Percentiles rank a stretch among this genome's conserved stretches.
Conservation (phyloP, 2,329 filamentous ascomycete species). For the Chaetomium strumarium region DNA sequence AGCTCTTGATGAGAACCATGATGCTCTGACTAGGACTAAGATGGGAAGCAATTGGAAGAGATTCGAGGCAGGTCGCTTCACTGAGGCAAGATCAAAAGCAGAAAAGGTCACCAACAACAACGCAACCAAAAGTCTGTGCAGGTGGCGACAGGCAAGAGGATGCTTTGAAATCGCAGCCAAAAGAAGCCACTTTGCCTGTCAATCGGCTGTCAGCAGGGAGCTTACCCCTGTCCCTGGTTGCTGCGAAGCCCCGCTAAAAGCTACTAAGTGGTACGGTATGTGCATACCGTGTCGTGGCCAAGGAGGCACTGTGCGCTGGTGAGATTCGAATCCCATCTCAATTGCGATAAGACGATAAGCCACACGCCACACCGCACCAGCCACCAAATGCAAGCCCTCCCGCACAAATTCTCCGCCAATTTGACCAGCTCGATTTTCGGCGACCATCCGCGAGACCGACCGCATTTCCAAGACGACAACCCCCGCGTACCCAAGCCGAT, state of each 20-base stretch:
- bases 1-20: conserved; percentile 56
- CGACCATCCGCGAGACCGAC: conserved; percentile 16
- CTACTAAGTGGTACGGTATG: too few species aligned
- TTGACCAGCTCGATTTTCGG: conserved; percentile 13
- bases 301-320: neutral
- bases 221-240: conserved; percentile 9
- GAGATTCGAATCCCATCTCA: neutral
- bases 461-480: conserved; percentile 16
- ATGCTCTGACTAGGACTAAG: conserved; percentile 17
- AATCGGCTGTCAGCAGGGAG: conserved; percentile 6
- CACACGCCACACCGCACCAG: conserved; percentile 14
- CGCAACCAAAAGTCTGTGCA: conserved; percentile 1
- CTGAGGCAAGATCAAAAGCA: neutral
- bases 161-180: conserved; percentile 33
- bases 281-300: neutral
- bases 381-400: conserved; percentile 19
- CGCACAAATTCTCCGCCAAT: conserved; percentile 22
- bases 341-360: conserved; percentile 5
- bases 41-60: neutral
- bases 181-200: conserved; percentile 35
- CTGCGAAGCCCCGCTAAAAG: neutral
- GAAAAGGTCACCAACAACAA: conserved; percentile 7
- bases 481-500: conserved; percentile 16
- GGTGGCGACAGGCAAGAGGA: conserved; percentile 16
- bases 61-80: neutral